A percentile compares a stretch with the other conserved stretches of the same genome.
Evolutionary conservation across 495 filamentous ascomycete species (phyloP).

Genomic region (Staphylotrichum longicolle): DNA sequence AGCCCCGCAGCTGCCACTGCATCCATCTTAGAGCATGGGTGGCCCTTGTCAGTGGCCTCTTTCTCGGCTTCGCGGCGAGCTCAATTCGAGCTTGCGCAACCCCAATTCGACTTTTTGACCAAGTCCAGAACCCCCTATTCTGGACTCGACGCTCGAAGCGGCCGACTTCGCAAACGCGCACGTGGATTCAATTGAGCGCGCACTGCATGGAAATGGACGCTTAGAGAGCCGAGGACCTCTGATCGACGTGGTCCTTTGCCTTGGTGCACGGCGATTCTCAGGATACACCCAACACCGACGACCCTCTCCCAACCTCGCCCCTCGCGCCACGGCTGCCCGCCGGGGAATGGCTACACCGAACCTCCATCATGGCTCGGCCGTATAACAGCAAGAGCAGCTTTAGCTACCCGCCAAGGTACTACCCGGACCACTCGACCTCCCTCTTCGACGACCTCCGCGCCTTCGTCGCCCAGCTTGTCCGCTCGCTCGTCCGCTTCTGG

Average conservation of each 20-base stretch:
- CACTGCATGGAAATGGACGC: neutral
- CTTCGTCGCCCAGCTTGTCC: conserved; percentile 32
- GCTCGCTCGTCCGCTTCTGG: conserved; percentile 38
- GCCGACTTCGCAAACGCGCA: neutral
- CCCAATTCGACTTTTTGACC: conserved; percentile 7
- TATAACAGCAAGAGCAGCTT: conserved; percentile 25
- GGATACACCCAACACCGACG: neutral
- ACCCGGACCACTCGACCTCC: conserved; percentile 29
- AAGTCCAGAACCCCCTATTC: neutral
- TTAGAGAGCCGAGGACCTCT: neutral
- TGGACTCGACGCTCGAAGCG: neutral
- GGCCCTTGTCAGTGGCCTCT: neutral
- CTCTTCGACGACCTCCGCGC: conserved; percentile 32
- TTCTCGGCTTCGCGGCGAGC: too few species aligned
- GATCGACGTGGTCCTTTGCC: too few species aligned
- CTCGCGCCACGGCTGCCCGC: neutral
- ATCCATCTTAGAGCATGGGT: neutral
- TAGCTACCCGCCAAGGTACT: conserved; percentile 17
- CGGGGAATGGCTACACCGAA: conserved; percentile 28
- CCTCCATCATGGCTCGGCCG: conserved; percentile 30
- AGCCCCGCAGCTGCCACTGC: neutral
- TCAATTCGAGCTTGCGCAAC: neutral
- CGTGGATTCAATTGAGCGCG: neutral
- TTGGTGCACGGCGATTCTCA: neutral
- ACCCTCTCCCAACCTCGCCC: neutral